A percentile compares a stretch with the other conserved stretches of the same genome.
Evolutionary conservation across 2,329 filamentous ascomycete genomes (phyloP).

Genomic region (Xylaria sp.): DNA sequence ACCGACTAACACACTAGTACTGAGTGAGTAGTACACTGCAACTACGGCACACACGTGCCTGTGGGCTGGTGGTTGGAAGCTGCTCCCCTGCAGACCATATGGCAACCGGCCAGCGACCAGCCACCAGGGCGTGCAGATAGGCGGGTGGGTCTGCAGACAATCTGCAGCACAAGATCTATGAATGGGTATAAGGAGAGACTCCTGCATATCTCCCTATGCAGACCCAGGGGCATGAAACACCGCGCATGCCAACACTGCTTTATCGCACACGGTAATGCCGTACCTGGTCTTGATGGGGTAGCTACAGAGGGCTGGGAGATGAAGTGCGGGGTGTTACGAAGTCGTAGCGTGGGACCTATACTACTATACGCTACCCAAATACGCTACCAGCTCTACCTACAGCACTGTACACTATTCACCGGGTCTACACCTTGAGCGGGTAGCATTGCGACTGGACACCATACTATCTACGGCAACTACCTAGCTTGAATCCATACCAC

Average conservation of each 20-base stretch:
- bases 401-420: no score
- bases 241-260: slow-evolving; percentile 25
- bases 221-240: slow-evolving; percentile 36
- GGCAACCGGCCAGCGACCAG: slow-evolving; percentile 31
- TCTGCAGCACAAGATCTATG: slow-evolving; percentile 27
- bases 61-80: slow-evolving; percentile 33
- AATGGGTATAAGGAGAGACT: slow-evolving; percentile 20
- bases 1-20: neutral
- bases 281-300: neutral
- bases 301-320: neutral
- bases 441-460: slow-evolving; percentile 1
- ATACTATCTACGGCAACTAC: neutral
- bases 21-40: neutral
- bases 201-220: slow-evolving; percentile 32
- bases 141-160: slow-evolving; percentile 18
- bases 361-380: no score
- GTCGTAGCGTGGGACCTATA: neutral
- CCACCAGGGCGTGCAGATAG: slow-evolving; percentile 9
- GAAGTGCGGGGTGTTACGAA: slow-evolving; percentile 30
- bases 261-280: slow-evolving; percentile 30
- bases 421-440: neutral
- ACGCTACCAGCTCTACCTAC: no score
- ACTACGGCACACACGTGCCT: slow-evolving; percentile 34
- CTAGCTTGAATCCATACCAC: neutral
- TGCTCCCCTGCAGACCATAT: slow-evolving; percentile 40